Conservation (phyloP, 805 yeast genomes). For the Yamadazyma takamatsuzukensis region DNA sequence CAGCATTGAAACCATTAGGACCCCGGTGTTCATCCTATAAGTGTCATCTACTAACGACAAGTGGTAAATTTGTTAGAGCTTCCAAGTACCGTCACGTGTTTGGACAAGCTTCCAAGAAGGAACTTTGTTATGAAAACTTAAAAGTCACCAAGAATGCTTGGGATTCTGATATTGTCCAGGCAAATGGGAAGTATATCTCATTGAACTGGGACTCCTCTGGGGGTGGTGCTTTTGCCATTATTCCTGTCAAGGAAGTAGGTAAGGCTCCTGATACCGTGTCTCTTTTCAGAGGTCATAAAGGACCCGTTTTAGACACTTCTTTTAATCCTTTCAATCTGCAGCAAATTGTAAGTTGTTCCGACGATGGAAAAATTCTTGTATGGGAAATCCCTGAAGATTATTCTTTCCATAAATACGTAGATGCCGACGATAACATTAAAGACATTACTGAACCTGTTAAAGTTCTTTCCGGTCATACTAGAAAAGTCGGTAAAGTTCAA, state of each 20-base stretch:
- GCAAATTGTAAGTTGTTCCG: constrained; percentile 74
- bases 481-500: constrained; percentile 89
- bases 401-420: constrained; percentile 59
- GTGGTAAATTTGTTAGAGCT: constrained; percentile 91
- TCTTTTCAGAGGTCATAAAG: constrained; percentile 92
- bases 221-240: constrained; percentile 95
- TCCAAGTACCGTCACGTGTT: constrained; percentile 95
- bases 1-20: background rate
- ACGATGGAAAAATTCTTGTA: constrained; percentile 71
- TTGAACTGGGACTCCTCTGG: constrained; percentile 94
- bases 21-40: too few species aligned
- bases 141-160: constrained; percentile 88
- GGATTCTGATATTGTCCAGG: constrained; percentile 87
- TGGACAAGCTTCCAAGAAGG: constrained; percentile 78
- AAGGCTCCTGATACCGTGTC: constrained; percentile 93
- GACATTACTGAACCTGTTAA: constrained; percentile 69
- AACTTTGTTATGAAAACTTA: constrained; percentile 69
- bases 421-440: constrained; percentile 51
- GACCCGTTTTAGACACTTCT: constrained; percentile 91
- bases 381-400: constrained; percentile 88
- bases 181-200: constrained; percentile 81
- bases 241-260: constrained; percentile 83
- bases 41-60: constrained; percentile 21
- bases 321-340: constrained; percentile 87
- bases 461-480: constrained; percentile 75